Evolutionary conservation across 441 rosid species (phyloP), one percentile per base, ranked within the genome.

Genomic region (Adansonia madagascariensis): DNA sequence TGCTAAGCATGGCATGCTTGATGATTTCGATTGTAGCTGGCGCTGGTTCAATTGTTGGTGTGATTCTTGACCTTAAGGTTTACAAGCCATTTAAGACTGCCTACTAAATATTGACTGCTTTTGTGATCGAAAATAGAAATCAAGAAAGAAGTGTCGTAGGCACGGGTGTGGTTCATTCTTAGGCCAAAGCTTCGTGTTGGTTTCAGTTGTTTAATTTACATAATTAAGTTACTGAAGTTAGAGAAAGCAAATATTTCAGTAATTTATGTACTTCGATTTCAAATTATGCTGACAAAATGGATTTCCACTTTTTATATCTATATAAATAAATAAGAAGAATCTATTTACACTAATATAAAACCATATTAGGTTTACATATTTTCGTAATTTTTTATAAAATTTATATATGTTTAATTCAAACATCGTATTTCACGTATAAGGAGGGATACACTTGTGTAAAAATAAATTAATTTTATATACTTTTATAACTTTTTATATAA

Each of bases 1-100:
- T 87, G 72, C 64, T 95, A 70, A 85, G 83, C 63, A 83, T 87
- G 85, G 70, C 84, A 35, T 89, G 94, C 83, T 63, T 93, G 70
- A 39, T 82, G 0, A 91, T 91, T 0, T 87, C 98, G 1, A 84
- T 91, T 8, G 75, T 90, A 10, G 95, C 93, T 0, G 94, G 85
- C 0, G 89, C 85, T 14, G 98, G 96, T 39, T 91, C 98, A 17
- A 49, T 95, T 49, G 88, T 85, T 14, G 97, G 98, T 44, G 87
- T 95, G 22, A 63, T 83, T 71, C 81, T 82, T 24, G 84, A 90
- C 78, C 88, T 94, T 79, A 86, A 82, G 85, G 76, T 84, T n/a
- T 94, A 90, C 80, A 86, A 90, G 86, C 97, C 97, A 3, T 92
- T 94, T 80, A 64, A 87, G 72, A 57, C 85, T 12, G 74, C 80